These are phyloP conservation scores for Fusarium floridanum DNA, from an alignment of 2,329 filamentous ascomycete species.

Conservation along the genomic window DNA sequence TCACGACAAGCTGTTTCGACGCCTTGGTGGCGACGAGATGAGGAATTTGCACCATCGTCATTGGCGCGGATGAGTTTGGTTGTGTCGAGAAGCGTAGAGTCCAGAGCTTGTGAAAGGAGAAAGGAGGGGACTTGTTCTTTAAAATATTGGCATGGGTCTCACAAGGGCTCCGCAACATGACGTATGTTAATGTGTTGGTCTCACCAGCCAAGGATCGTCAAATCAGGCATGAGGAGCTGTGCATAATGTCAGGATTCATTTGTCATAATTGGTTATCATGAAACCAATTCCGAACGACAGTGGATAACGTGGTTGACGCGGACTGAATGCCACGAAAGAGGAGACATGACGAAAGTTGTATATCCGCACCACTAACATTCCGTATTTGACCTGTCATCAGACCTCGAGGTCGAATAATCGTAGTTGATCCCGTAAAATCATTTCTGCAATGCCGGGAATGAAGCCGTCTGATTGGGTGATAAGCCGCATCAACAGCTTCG, in stretches of 20 bases:
- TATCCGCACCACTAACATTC: neutral
- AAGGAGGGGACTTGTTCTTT: neutral
- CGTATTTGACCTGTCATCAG: neutral
- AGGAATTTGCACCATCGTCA: constrained; percentile 1
- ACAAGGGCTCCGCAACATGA: neutral
- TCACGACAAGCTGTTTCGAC: constrained; percentile 48
- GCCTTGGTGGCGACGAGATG: constrained; percentile 5
- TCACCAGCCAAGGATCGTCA: neutral
- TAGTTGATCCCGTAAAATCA: neutral
- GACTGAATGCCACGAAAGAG: neutral
- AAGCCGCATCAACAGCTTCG: neutral
- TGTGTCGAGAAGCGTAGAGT: neutral
- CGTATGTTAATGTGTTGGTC: neutral
- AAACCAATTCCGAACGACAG: neutral
- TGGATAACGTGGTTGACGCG: neutral
- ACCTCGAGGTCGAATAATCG: neutral
- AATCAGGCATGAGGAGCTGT: neutral
- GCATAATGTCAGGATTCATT: neutral
- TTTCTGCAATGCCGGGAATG: neutral
- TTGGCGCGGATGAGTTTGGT: neutral
- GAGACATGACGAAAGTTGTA: neutral
- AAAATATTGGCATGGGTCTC: neutral
- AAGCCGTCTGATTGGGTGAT: neutral
- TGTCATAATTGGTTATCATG: neutral
- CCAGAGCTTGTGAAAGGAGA: neutral